Evolutionary conservation across 129 eudicot genomes (phyloP).

Genomic region (Ambrosia trifida): DNA sequence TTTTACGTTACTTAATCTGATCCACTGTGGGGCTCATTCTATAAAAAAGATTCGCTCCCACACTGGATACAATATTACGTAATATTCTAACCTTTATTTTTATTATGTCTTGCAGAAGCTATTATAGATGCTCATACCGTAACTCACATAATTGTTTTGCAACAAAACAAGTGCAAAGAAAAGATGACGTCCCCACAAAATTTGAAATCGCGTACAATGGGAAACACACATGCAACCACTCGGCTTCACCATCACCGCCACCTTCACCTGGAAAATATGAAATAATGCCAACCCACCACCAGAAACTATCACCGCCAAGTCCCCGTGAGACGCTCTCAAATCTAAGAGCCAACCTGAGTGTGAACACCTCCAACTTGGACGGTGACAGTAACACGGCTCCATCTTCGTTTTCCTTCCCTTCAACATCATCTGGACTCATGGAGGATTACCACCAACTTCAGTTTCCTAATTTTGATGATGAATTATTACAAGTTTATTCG

Average conservation of each 20-base stretch:
- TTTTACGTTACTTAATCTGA: background rate
- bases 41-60: background rate
- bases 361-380: slow-evolving; percentile 39
- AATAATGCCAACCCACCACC: slow-evolving; percentile 27
- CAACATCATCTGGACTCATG: slow-evolving; percentile 36
- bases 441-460: slow-evolving; percentile 26
- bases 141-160: slow-evolving; percentile 35
- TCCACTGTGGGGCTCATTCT: background rate
- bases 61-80: background rate
- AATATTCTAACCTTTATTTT: background rate
- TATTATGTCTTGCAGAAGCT: slow-evolving; percentile 26
- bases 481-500: slow-evolving; percentile 36
- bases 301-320: slow-evolving; percentile 31
- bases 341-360: slow-evolving; percentile 49
- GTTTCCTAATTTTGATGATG: slow-evolving; percentile 40
- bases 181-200: slow-evolving; percentile 15
- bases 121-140: slow-evolving; percentile 37
- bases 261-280: slow-evolving; percentile 15
- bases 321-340: slow-evolving; percentile 32
- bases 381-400: slow-evolving; percentile 21
- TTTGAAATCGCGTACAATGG: slow-evolving; percentile 27
- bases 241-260: slow-evolving; percentile 18
- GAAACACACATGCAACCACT: slow-evolving; percentile 32
- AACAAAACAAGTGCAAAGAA: slow-evolving; percentile 40
- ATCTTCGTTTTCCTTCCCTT: slow-evolving; percentile 45